phyloP scores from a whole-genome alignment of 352 stramenopile genomes.

The Elongisporangium prolatum region DNA sequence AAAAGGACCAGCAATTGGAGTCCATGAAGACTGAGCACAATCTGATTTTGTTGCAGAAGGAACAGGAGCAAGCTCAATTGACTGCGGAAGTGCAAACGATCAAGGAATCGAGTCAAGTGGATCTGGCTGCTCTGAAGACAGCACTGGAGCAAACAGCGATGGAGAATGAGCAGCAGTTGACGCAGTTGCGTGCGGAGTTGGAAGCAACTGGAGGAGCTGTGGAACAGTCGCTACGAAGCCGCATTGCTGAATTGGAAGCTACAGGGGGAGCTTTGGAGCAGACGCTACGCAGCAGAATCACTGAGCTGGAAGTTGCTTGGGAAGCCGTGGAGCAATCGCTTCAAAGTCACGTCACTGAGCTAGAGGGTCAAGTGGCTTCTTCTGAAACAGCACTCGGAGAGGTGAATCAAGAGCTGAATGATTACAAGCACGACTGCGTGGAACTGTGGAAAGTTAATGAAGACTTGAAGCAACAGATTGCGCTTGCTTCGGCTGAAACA shows the following conservation, averaged over 20 bases:
- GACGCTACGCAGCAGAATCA: not conserved
- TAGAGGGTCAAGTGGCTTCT: conserved; percentile 27
- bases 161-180: conserved; percentile 23
- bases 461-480: conserved; percentile 73
- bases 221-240: not conserved
- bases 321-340: too few species aligned
- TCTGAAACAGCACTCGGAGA: conserved; percentile 18
- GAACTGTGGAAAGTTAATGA: conserved; percentile 78
- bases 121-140: conserved; percentile 13
- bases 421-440: conserved; percentile 80
- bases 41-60: conserved; percentile 19
- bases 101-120: conserved; percentile 7
- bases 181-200: conserved; percentile 16
- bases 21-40: conserved; percentile 21
- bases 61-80: conserved; percentile 20
- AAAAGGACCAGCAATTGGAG: conserved; percentile 29
- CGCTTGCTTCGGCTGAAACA: conserved; percentile 42
- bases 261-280: not conserved
- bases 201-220: conserved; percentile 10
- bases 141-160: conserved; percentile 6
- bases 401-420: conserved; percentile 50
- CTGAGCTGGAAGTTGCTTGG: not conserved
- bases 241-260: not conserved
- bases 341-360: not conserved
- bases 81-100: conserved; percentile 4